These are phyloP conservation scores for Emergomyces africanus DNA, from an alignment of 2,329 filamentous ascomycete genomes.

Conservation along the genomic window DNA sequence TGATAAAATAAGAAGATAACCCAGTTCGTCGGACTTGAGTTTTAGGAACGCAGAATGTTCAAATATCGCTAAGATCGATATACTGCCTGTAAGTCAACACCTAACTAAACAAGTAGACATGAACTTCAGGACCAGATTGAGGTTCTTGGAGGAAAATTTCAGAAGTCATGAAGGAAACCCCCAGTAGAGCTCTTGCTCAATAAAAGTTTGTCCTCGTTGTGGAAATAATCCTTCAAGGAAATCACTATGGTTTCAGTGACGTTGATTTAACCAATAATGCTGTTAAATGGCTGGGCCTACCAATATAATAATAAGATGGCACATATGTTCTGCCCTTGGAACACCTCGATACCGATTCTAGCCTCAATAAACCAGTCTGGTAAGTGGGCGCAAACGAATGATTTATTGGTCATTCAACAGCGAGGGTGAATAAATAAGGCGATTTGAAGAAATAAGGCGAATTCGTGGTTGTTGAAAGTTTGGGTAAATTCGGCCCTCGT, in stretches of 20 bases:
- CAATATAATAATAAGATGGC: neutral
- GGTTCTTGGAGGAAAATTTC: neutral
- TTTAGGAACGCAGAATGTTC: neutral
- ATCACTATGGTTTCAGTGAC: neutral
- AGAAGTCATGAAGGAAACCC: too few relatives aligned
- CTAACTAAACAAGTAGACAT: neutral
- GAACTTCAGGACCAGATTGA: neutral
- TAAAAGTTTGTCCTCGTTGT: neutral
- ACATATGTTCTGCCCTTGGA: neutral
- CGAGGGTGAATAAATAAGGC: neutral
- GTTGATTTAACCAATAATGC: neutral
- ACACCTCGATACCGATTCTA: neutral
- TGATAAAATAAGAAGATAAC: neutral
- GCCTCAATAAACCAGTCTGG: neutral
- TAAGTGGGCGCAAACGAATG: neutral
- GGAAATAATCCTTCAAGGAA: neutral
- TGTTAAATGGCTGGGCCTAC: neutral
- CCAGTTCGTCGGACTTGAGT: conserved; percentile 1
- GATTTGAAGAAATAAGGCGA: neutral
- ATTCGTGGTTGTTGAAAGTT: neutral
- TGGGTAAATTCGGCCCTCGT: neutral
- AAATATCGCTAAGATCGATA: neutral
- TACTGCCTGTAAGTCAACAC: neutral
- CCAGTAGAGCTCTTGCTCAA: neutral
- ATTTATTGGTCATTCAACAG: neutral